A percentile compares a stretch with the other conserved stretches of the same genome.
These are phyloP conservation scores for Phylloporus sp. DNA, from an alignment of 768 basidiomycete species.

Conservation along the genomic window DNA sequence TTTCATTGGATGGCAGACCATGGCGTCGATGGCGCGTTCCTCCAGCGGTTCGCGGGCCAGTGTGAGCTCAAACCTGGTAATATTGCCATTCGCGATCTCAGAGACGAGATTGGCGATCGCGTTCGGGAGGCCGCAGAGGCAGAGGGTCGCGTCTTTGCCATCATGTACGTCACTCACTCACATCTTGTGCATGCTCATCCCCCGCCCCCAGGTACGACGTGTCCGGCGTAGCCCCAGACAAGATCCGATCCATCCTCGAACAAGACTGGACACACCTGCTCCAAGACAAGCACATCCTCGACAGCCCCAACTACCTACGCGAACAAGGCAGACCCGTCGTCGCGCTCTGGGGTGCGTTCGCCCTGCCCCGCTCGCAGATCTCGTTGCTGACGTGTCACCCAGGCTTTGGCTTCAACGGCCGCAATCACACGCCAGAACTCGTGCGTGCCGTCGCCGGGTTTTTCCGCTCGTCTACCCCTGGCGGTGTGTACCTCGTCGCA, in stretches of 20 bases:
- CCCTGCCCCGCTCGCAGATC: too few relatives aligned
- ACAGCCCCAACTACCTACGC: constrained; percentile 67
- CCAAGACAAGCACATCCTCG: constrained; percentile 52
- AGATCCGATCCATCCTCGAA: constrained; percentile 61
- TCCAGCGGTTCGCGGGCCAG: constrained; percentile 72
- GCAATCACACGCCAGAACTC: constrained; percentile 56
- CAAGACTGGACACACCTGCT: constrained; percentile 74
- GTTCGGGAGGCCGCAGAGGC: constrained; percentile 75
- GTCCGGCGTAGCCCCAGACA: constrained; percentile 66
- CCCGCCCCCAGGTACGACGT: constrained; percentile 71
- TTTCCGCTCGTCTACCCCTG: constrained; percentile 59
- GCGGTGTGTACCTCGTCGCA: constrained; percentile 69
- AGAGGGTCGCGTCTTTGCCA: constrained; percentile 76
- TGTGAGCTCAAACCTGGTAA: constrained; percentile 52
- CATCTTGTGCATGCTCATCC: background rate
- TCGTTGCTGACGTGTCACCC: background rate
- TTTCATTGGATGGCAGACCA: constrained; percentile 73
- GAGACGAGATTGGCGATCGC: constrained; percentile 69
- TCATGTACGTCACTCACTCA: constrained; percentile 55
- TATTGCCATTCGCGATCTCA: constrained; percentile 52
- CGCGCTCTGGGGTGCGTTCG: constrained; percentile 60
- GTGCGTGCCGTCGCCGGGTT: constrained; percentile 51
- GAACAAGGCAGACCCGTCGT: constrained; percentile 70
- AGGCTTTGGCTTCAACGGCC: constrained; percentile 67
- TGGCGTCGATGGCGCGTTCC: constrained; percentile 74